Conservation (phyloP, 768 basidiomycete genomes). For the Pisolithus marmoratus region DNA sequence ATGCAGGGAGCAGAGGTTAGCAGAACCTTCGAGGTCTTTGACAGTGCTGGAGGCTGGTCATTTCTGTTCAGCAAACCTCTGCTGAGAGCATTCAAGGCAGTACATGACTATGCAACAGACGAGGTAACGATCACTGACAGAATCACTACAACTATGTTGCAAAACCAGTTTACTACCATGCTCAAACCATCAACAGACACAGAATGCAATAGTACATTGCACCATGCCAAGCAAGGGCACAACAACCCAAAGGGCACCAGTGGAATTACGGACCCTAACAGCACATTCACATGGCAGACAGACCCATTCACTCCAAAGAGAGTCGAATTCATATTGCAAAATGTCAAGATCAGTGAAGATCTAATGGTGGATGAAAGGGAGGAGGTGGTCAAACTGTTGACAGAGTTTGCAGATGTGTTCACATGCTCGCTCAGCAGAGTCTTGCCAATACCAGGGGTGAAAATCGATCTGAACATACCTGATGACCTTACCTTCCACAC, state of each 20-base stretch:
- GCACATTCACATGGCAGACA: background rate
- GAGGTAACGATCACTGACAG: no score
- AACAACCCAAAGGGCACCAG: background rate
- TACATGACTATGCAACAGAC: no score
- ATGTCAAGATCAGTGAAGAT: constrained; percentile 27
- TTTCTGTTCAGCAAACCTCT: no score
- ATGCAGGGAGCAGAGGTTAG: no score
- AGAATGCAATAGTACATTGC: background rate
- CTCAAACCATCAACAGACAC: no score
- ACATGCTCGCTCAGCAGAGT: constrained; percentile 37
- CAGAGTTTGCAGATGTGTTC: constrained; percentile 33
- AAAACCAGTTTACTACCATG: no score
- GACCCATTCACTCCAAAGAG: constrained; percentile 4
- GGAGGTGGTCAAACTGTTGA: constrained; percentile 18
- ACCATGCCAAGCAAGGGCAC: background rate
- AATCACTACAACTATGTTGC: no score
- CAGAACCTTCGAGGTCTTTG: no score
- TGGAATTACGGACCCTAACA: no score
- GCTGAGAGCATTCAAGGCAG: no score
- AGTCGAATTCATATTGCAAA: constrained; percentile 12
- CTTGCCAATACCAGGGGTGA: constrained; percentile 8
- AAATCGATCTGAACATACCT: background rate
- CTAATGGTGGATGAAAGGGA: constrained; percentile 18
- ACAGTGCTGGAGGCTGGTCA: no score
- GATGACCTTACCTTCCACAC: no score